Percentiles rank a stretch among this genome's conserved stretches.
Evolutionary conservation across 2,329 filamentous ascomycete genomes (phyloP).

Genomic region (Pyrenophora graminea): DNA sequence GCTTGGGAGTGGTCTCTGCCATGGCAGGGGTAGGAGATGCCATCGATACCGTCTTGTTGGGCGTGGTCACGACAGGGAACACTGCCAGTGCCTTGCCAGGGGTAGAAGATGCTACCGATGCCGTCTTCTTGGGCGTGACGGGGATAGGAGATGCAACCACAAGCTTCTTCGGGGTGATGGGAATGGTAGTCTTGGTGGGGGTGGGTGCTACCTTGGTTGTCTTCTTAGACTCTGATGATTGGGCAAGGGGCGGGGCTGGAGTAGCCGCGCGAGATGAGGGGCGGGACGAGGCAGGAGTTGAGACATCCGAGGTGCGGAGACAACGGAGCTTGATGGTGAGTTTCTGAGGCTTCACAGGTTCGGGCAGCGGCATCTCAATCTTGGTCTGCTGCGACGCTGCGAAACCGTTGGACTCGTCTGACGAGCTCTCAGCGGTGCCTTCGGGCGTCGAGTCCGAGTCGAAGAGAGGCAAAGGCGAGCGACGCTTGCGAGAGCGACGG

Average conservation of each 20-base stretch:
- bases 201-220: background rate
- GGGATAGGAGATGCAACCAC: background rate
- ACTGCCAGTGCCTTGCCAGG: background rate
- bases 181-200: too few species aligned
- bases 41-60: too few species aligned
- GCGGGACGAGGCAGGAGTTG: constrained; percentile 24
- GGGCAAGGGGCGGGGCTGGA: constrained; percentile 1
- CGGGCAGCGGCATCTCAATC: constrained; percentile 24
- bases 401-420: constrained; percentile 40
- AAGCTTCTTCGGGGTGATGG: too few species aligned
- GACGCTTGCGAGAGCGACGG: constrained; percentile 58
- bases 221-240: background rate
- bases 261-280: constrained; percentile 22
- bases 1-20: background rate
- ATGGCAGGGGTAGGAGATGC: background rate
- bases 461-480: constrained; percentile 52
- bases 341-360: constrained; percentile 32
- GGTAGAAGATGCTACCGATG: too few species aligned
- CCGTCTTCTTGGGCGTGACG: too few species aligned
- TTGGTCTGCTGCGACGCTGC: constrained; percentile 33
- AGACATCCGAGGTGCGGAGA: constrained; percentile 32
- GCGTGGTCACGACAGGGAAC: background rate
- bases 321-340: constrained; percentile 42
- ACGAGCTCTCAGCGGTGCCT: constrained; percentile 40
- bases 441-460: constrained; percentile 48